Evolutionary conservation across 768 basidiomycete genomes (phyloP), one percentile per base, ranked within the genome.

Genomic region (Mycena albidolilacea): DNA sequence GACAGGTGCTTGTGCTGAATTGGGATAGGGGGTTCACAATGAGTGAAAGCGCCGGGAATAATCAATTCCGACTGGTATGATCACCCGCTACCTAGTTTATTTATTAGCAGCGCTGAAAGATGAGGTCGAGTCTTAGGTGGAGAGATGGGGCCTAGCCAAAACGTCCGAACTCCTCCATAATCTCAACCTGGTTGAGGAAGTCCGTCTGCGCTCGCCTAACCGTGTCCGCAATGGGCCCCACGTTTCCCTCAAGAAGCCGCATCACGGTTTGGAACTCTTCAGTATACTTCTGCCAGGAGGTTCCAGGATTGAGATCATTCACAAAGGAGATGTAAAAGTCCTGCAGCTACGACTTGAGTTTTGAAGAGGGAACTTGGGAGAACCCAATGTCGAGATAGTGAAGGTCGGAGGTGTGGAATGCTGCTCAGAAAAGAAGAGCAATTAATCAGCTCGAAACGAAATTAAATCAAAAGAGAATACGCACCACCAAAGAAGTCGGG

Each of bases 301-400:
- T 17, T 37, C 67, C 58, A 3, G 67, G 67, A 50, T 35, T 52
- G 38, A 60, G 57, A 39, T 68, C 46, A 9, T 68, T 68, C 12
- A 38, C 35, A n/a, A 67, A 67, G 43, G 66, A 46, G 57, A 67
- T 67, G 43, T 67, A 67, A 19, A 67, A 58, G 37, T 67, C 66
- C 38, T 67, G 66, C 66, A 67, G 44, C 44, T 67, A 44, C 17
- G 15, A 19, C 66, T 10, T 21, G 44, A 67, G 66, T 14, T 9
- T 10, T 6, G 41, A 23, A 7, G 21, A 10, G 46, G 63, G 63
- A 12, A 64, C 15, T 9, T 19, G 23, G n/a, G 21, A 17, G 57
- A 59, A 54, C 12, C 67, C 66, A 19, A 67, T 59, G 50, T 67
- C 66, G 48, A 67, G 66, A 19, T 67, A 67, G 57, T 67, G 60